Percentiles rank a stretch among this genome's conserved stretches.
Conservation (phyloP, 768 basidiomycete genomes). For the Scleroderma bovista region DNA sequence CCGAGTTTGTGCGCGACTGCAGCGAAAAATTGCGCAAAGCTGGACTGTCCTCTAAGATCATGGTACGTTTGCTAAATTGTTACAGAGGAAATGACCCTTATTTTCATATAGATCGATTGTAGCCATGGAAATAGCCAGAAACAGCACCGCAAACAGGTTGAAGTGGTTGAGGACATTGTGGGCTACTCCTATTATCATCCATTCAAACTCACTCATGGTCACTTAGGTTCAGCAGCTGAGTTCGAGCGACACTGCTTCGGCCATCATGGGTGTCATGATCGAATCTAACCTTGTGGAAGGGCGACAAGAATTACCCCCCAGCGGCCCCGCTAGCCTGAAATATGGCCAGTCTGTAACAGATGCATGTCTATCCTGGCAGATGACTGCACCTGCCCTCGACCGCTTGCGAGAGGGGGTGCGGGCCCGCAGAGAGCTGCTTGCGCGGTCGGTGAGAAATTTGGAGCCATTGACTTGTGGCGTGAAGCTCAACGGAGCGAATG, state of each 20-base stretch:
- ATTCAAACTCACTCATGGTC: slow-evolving; percentile 7
- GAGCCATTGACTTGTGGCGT: slow-evolving; percentile 2
- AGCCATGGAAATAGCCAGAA: slow-evolving; percentile 95
- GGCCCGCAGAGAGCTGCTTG: slow-evolving; percentile 55
- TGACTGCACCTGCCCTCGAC: slow-evolving; percentile 76
- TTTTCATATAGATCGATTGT: slow-evolving; percentile 72
- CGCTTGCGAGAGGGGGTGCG: slow-evolving; percentile 84
- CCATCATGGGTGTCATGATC: slow-evolving; percentile 93
- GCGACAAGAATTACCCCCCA: slow-evolving; percentile 74
- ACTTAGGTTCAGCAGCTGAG: slow-evolving; percentile 67
- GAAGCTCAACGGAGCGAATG: slow-evolving; percentile 10
- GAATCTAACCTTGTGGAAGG: slow-evolving; percentile 90
- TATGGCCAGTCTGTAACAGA: slow-evolving; percentile 89
- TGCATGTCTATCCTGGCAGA: slow-evolving; percentile 87
- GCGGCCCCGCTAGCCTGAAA: slow-evolving; percentile 65
- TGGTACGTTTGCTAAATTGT: slow-evolving; percentile 48
- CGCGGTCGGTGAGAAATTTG: slow-evolving; percentile 20
- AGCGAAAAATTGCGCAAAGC: slow-evolving; percentile 75
- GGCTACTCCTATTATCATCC: slow-evolving; percentile 18
- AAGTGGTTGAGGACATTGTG: slow-evolving; percentile 89
- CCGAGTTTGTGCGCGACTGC: slow-evolving; percentile 73
- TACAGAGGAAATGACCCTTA: background rate
- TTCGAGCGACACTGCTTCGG: slow-evolving; percentile 58
- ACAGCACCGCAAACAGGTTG: slow-evolving; percentile 82
- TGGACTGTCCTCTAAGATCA: slow-evolving; percentile 71